A percentile compares a stretch with the other conserved stretches of the same genome.
Conservation (phyloP, 2,329 filamentous ascomycete genomes). For the Rhinocladiella mackenziei region DNA sequence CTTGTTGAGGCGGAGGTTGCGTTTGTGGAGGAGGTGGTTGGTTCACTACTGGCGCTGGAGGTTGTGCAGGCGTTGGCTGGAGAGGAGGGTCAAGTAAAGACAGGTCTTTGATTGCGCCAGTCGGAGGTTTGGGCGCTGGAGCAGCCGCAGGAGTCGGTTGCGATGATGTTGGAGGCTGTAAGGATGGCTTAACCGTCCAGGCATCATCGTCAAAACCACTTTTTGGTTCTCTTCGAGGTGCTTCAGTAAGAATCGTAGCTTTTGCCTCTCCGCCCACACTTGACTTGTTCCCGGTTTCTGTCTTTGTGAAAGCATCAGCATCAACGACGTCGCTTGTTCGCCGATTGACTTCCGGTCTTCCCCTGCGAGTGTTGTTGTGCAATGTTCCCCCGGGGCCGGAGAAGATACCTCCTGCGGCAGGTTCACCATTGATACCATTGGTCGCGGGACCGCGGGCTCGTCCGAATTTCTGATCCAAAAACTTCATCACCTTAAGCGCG, state of each 20-base stretch:
- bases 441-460: constrained; percentile 55
- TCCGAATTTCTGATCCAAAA: constrained; percentile 73
- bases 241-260: constrained; percentile 48
- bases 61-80: constrained; percentile 50
- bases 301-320: constrained; percentile 73
- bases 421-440: constrained; percentile 56
- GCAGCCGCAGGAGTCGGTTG: constrained; percentile 35
- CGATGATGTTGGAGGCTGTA: constrained; percentile 43
- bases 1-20: constrained; percentile 36
- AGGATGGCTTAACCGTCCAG: constrained; percentile 88
- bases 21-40: constrained; percentile 37
- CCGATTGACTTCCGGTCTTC: constrained; percentile 79
- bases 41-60: constrained; percentile 36
- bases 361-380: constrained; percentile 91
- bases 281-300: constrained; percentile 47
- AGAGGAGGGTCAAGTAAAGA: constrained; percentile 60
- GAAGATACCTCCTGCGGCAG: constrained; percentile 65
- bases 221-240: constrained; percentile 47
- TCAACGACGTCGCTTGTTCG: constrained; percentile 83
- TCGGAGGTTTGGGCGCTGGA: constrained; percentile 47
- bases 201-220: constrained; percentile 91
- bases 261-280: constrained; percentile 44
- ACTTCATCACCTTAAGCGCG: constrained; percentile 91
- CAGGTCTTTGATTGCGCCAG: constrained; percentile 66
- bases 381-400: constrained; percentile 87